Base-by-base conservation (phyloP, 352 stramenopile genomes). In the Globisporangium iwayamae region DNA sequence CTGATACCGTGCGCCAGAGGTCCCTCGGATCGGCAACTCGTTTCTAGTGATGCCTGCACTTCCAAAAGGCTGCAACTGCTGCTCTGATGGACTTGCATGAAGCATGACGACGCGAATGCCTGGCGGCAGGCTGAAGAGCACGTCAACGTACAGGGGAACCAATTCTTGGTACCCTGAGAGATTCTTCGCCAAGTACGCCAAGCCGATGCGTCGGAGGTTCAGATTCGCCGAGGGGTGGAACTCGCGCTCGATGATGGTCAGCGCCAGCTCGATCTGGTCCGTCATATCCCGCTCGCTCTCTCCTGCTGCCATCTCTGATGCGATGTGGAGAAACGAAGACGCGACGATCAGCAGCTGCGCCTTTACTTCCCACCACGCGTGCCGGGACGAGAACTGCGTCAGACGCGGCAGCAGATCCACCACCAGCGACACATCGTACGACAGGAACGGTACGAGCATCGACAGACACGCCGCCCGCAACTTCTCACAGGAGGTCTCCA, bases 351-450 rank as follows among this genome's bases (percentile, higher is more conserved):
- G 52, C 28, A 94, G 67, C 65, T 96, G 84, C 2, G 75, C 77
- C 65, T 93, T 93, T 51, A 96, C 85, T 52, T 96, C 88, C 88
- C 88, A 95, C 87, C 87, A 94, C 25, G 81, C 76, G 28, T 77
- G 54, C 28, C 81, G 62, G 16, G 79, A 70, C 30, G 81, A 85
- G n/a, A 90, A 78, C 60, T 81, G 78, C 4, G 78, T 85, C 38
- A 94, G 66, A 4, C 78, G 80, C 18, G 83, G 82, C 47, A 95
- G 57, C 30, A 95, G 41, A 46, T 92, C 80, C 0, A 76, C 30
- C 2, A 89, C 72, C 0, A 91, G 65, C 10, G 68, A 60, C 4
- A 79, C 10, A 10, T 93, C 74, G 59, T 79, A 87, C 6, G 46
- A 22, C 11, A 81, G 0, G 6, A 92, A 80, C 9, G 70, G 73